Conservation (phyloP, 768 basidiomycete genomes). For the Fibroporia radiculosa region DNA sequence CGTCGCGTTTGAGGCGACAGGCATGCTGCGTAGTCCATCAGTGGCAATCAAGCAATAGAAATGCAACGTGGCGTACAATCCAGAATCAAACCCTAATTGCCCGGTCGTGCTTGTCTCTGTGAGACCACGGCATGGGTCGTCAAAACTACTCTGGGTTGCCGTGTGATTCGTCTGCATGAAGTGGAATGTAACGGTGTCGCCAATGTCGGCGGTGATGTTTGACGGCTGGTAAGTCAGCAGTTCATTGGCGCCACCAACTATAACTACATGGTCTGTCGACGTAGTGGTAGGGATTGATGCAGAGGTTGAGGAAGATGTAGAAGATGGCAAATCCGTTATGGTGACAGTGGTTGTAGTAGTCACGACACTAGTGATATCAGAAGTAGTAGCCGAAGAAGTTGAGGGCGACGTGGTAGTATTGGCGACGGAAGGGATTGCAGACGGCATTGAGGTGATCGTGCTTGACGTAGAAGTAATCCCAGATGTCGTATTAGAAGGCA, state of each 20-base stretch:
- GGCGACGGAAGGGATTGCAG: constrained; percentile 12
- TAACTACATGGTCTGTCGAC: constrained; percentile 25
- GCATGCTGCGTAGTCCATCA: constrained; percentile 28
- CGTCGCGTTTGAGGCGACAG: constrained; percentile 35
- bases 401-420: constrained; percentile 17
- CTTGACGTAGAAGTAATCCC: constrained; percentile 4
- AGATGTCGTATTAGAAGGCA: constrained; percentile 6
- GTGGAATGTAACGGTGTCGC: constrained; percentile 33
- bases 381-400: constrained; percentile 20
- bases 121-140: constrained; percentile 29
- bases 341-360: constrained; percentile 35
- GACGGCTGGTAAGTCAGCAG: constrained; percentile 23
- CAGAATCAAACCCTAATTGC: constrained; percentile 32
- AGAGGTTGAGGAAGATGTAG: constrained; percentile 28
- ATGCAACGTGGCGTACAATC: constrained; percentile 23
- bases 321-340: constrained; percentile 20
- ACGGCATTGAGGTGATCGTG: constrained; percentile 10
- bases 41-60: neutral
- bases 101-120: constrained; percentile 36
- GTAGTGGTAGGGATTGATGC: constrained; percentile 33
- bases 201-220: constrained; percentile 27
- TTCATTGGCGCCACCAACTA: constrained; percentile 23
- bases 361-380: constrained; percentile 26
- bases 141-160: constrained; percentile 29
- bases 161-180: constrained; percentile 35